Conservation (phyloP, 176 grass and related monocot genomes). For the Oryza punctata region DNA sequence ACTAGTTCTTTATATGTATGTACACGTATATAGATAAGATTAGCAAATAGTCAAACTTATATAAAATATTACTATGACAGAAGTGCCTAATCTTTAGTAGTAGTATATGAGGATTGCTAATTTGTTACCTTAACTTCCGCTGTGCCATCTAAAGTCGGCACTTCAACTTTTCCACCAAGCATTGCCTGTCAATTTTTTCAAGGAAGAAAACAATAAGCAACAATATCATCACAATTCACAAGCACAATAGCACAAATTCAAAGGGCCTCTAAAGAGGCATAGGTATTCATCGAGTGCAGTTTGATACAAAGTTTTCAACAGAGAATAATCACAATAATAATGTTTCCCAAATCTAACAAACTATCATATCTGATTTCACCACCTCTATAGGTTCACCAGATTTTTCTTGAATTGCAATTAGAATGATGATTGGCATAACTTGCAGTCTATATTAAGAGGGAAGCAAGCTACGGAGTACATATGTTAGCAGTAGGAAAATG, state of each 20-base stretch:
- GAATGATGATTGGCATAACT: constrained; percentile 11
- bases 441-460: neutral
- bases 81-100: neutral
- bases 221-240: neutral
- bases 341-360: constrained; percentile 17
- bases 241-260: constrained; percentile 25
- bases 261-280: neutral
- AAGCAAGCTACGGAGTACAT: neutral
- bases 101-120: constrained; percentile 35
- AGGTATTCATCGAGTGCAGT: neutral
- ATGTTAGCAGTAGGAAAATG: constrained; percentile 5
- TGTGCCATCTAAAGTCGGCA: constrained; percentile 76
- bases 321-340: neutral
- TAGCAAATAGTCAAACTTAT: neutral
- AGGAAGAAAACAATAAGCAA: constrained; percentile 30
- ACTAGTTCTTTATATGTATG: neutral
- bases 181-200: constrained; percentile 62
- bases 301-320: neutral
- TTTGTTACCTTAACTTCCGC: constrained; percentile 74
- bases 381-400: constrained; percentile 14
- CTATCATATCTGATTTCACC: constrained; percentile 13
- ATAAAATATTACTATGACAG: constrained; percentile 8
- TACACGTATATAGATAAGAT: neutral
- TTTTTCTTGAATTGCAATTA: neutral
- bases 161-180: constrained; percentile 87